These are phyloP conservation scores for Coemansia javaensis DNA, from an alignment of 192 early-diverging fungal genomes.

Conservation along the genomic window DNA sequence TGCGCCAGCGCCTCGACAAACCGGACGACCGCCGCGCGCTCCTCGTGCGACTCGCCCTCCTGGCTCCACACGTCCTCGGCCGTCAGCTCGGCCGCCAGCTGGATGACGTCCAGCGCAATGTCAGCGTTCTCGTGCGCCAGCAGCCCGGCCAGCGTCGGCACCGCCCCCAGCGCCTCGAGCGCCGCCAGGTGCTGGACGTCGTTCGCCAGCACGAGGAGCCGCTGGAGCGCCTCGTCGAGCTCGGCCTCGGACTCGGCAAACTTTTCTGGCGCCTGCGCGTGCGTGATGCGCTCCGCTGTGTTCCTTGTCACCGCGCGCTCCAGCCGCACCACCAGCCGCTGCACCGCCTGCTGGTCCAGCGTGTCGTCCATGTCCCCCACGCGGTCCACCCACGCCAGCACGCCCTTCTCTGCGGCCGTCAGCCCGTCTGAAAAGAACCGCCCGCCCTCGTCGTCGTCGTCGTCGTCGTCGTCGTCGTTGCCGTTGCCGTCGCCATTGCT, in stretches of 20 bases:
- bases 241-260: constrained; percentile 97
- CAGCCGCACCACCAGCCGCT: constrained; percentile 74
- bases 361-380: constrained; percentile 59
- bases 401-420: constrained; percentile 65
- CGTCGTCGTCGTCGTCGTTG: constrained; percentile 8
- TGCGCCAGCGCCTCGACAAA: constrained; percentile 68
- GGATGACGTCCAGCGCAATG: constrained; percentile 78
- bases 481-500: not conserved
- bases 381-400: constrained; percentile 81
- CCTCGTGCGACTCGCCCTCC: constrained; percentile 55
- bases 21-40: constrained; percentile 51
- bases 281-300: constrained; percentile 77
- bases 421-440: constrained; percentile 84
- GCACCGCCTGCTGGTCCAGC: constrained; percentile 64
- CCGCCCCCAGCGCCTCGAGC: constrained; percentile 64
- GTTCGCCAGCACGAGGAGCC: constrained; percentile 67
- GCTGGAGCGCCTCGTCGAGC: constrained; percentile 85
- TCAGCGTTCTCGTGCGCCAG: constrained; percentile 93
- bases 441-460: constrained; percentile 70
- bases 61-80: constrained; percentile 81
- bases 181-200: constrained; percentile 69
- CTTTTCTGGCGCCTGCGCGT: constrained; percentile 53
- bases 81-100: constrained; percentile 84
- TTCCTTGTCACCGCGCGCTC: constrained; percentile 86
- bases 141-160: constrained; percentile 65